These are phyloP conservation scores for Bassia scoparia DNA, from an alignment of 148 eudicot genomes.

Conservation along the genomic window DNA sequence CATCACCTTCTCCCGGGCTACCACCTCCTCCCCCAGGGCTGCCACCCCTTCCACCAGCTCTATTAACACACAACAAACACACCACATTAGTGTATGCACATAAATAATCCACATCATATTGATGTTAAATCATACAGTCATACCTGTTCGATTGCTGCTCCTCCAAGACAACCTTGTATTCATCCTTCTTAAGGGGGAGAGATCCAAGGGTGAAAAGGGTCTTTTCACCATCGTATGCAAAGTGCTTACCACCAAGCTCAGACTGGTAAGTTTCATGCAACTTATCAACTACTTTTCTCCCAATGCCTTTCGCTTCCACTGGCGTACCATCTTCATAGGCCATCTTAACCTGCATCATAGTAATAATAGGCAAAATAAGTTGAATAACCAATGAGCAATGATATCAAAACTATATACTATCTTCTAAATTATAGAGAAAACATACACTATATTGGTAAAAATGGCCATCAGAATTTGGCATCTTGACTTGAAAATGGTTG, in stretches of 20 bases:
- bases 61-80: neutral
- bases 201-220: too few relatives aligned
- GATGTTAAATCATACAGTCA: neutral
- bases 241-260: constrained; percentile 46
- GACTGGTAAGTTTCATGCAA: constrained; percentile 62
- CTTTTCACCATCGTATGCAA: too few relatives aligned
- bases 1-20: constrained; percentile 34
- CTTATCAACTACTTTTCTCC: constrained; percentile 52
- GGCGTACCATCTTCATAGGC: constrained; percentile 41
- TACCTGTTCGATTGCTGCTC: constrained; percentile 23
- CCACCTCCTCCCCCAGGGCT: constrained; percentile 29
- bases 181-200: too few relatives aligned
- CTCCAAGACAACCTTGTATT: too few relatives aligned
- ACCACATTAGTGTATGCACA: neutral
- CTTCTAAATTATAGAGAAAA: neutral
- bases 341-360: constrained; percentile 28
- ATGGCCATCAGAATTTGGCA: constrained; percentile 28
- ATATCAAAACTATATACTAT: neutral
- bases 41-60: constrained; percentile 10
- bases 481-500: constrained; percentile 41
- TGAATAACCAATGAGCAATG: neutral
- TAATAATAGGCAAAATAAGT: neutral
- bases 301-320: constrained; percentile 46
- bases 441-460: constrained; percentile 44
- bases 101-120: neutral